Evolutionary conservation across 805 yeast species (phyloP).

Genomic region (Crinitomyces ghanaensis): DNA sequence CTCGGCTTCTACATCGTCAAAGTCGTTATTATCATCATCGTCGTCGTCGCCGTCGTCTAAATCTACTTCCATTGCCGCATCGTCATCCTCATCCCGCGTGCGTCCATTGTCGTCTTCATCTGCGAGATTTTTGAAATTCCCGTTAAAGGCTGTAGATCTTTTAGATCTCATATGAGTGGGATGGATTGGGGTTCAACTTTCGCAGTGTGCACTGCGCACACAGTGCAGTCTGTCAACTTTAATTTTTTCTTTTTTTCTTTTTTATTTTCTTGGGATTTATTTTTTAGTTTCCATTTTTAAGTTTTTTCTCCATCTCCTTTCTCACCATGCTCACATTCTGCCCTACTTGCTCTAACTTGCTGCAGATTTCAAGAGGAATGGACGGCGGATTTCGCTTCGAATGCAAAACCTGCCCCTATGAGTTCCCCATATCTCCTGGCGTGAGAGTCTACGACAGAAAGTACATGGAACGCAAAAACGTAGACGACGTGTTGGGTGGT

Average conservation of each 20-base stretch:
- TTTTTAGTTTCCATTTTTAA: not conserved
- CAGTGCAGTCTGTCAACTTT: not conserved
- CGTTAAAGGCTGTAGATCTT: slow-evolving; percentile 7
- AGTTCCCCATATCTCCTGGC: slow-evolving; percentile 69
- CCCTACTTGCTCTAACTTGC: slow-evolving; percentile 89
- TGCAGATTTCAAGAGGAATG: slow-evolving; percentile 54
- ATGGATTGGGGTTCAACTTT: too few relatives aligned
- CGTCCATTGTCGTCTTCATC: slow-evolving; percentile 2
- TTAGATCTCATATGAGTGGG: slow-evolving; percentile 2
- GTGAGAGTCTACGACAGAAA: slow-evolving; percentile 79
- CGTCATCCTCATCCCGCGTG: not conserved
- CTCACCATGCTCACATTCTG: slow-evolving; percentile 80
- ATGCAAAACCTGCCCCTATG: slow-evolving; percentile 93
- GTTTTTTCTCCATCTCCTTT: not conserved
- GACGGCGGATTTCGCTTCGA: slow-evolving; percentile 51
- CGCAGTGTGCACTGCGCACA: slow-evolving; percentile 2
- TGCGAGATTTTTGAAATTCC: slow-evolving; percentile 9
- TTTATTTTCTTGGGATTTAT: not conserved
- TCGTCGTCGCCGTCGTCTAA: slow-evolving; percentile 3
- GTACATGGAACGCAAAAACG: slow-evolving; percentile 71
- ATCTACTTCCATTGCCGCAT: slow-evolving; percentile 1
- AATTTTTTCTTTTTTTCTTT: not conserved
- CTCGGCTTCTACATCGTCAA: slow-evolving; percentile 31
- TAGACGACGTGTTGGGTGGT: slow-evolving; percentile 94
- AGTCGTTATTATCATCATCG: slow-evolving; percentile 23